A percentile compares a stretch with the other conserved stretches of the same genome.
Evolutionary conservation across 2,329 filamentous ascomycete genomes (phyloP).

Genomic region (Aureobasidium namibiae): DNA sequence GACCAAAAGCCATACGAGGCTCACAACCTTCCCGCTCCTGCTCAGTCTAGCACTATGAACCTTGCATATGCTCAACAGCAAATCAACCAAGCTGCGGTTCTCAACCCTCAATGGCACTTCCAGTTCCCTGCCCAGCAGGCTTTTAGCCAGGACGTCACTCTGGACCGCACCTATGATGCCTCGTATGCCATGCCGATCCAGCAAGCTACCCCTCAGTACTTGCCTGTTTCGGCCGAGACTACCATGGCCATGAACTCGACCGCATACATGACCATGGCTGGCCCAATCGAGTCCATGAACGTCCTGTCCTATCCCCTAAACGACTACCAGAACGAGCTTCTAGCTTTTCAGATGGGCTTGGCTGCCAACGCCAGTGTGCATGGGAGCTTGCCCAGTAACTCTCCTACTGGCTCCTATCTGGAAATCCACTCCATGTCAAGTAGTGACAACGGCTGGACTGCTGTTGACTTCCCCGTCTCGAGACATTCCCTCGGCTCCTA

Average conservation of each 20-base stretch:
- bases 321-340: conserved; percentile 65
- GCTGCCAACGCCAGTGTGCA: conserved; percentile 36
- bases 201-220: conserved; percentile 39
- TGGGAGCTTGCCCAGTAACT: conserved; percentile 45
- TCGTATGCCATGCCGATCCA: conserved; percentile 35
- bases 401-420: conserved; percentile 70
- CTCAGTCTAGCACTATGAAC: conserved; percentile 25
- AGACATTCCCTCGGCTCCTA: conserved; percentile 64
- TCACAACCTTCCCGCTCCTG: conserved; percentile 19
- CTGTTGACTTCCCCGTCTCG: conserved; percentile 54
- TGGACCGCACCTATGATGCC: conserved; percentile 30
- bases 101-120: conserved; percentile 35
- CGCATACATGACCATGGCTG: conserved; percentile 32
- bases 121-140: conserved; percentile 27
- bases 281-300: conserved; percentile 38
- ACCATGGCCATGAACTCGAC: conserved; percentile 30
- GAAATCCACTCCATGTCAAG: conserved; percentile 82
- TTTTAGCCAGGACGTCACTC: conserved; percentile 25
- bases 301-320: conserved; percentile 39
- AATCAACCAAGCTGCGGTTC: conserved; percentile 20
- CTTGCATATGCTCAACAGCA: conserved; percentile 23
- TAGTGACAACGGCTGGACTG: conserved; percentile 79
- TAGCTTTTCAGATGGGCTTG: conserved; percentile 40
- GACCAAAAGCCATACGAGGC: conserved; percentile 14
- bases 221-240: conserved; percentile 32